Evolutionary conservation across 352 stramenopile genomes (phyloP), one percentile per base, ranked within the genome.

Genomic region (Phytophthora cactorum): DNA sequence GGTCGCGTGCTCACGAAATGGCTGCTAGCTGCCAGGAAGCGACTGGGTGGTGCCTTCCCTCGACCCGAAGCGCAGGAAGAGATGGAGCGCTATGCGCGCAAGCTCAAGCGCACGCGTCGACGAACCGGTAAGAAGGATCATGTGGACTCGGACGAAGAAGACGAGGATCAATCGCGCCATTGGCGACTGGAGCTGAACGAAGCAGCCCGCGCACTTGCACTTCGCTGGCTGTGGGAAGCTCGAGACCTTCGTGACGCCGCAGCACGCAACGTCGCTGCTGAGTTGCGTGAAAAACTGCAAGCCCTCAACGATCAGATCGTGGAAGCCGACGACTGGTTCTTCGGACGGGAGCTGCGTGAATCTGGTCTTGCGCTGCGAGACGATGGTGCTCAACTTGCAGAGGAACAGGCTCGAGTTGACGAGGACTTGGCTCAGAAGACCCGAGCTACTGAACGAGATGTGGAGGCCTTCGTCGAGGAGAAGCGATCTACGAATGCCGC

Each of bases 1-100:
- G 96, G 96, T 6, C 82, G 88, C 10, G 95, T 98, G 74, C 92
- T 99, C 77, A 88, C 70, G 38, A 98, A 98, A 67, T 99, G 97
- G 96, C 73, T 99, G 14, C 54, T 93, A 31, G 96, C 96, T 15
- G 92, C 94, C 11, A 83, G 96, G n/a, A 92, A 84, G 56, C 89
- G 92, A 4, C 69, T 99, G 1, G 94, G 96, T 44, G 97, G 96
- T 3, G 74, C 88, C 8, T 98, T 99, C 61, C 93, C 94, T 3
- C 80, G 90, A 44, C 82, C 89, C 5, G 78, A 95, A 59, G 95
- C 93, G 6, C 74, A 82, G 8, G 73, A 82, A 44, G 76, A 98
- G 65, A 98, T 98, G 86, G 90, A 98, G 70, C 70, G 68, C 17
- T 98, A 98, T 66, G 93, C 97, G 4, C 65, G 65, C 27, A 71